Conservation (phyloP, 2,329 filamentous ascomycete species). For the Leptoxyphium fumago region DNA sequence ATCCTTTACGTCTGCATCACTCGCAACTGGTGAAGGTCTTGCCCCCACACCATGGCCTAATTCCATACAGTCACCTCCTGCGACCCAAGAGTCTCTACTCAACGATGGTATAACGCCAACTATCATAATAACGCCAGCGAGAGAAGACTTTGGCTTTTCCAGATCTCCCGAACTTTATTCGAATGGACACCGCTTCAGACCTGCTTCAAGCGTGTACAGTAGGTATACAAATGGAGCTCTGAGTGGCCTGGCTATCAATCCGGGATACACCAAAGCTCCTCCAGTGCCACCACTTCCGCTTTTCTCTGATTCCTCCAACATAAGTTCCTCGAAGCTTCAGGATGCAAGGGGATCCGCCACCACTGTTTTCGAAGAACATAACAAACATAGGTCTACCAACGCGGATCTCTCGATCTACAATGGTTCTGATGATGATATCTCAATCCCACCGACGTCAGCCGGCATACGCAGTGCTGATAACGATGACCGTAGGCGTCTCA, state of each 20-base stretch:
- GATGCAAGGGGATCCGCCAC: conserved; percentile 19
- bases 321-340: conserved; percentile 1
- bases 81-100: neutral
- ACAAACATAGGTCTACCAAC: conserved; percentile 33
- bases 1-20: conserved; percentile 42
- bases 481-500: conserved; percentile 7
- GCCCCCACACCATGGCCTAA: conserved; percentile 15
- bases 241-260: neutral
- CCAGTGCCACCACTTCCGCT: conserved; percentile 46
- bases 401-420: conserved; percentile 44
- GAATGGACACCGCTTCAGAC: conserved; percentile 18
- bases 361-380: conserved; percentile 32
- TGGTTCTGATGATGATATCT: conserved; percentile 52
- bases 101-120: conserved; percentile 27
- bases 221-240: conserved; percentile 29
- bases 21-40: conserved; percentile 27
- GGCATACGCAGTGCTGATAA: neutral
- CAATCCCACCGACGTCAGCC: conserved; percentile 24
- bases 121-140: conserved; percentile 39
- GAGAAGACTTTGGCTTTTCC: conserved; percentile 42
- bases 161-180: conserved; percentile 43
- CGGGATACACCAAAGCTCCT: conserved; percentile 25
- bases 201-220: conserved; percentile 48
- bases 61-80: conserved; percentile 4
- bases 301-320: conserved; percentile 14